Evolutionary conservation across 768 basidiomycete genomes (phyloP).

Genomic region (Xerocomus brunneocitrinus): DNA sequence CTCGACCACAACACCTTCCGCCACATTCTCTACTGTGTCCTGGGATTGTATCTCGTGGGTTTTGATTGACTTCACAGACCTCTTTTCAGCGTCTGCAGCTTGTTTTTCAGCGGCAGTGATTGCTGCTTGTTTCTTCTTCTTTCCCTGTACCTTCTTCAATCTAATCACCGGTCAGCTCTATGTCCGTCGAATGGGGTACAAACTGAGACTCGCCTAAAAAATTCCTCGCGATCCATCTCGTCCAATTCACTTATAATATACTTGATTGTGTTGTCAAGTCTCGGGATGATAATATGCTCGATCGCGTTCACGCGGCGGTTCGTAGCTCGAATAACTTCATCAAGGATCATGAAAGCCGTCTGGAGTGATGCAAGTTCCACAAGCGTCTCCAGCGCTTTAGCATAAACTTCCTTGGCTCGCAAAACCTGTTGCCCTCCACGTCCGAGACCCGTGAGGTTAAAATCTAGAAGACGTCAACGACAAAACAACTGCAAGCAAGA

Average conservation of each 20-base stretch:
- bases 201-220: conserved; percentile 62
- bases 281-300: conserved; percentile 94
- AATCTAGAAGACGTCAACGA: conserved; percentile 52
- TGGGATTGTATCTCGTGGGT: conserved; percentile 3
- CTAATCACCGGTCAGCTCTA: conserved; percentile 37
- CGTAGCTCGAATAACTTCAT: conserved; percentile 98
- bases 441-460: conserved; percentile 94
- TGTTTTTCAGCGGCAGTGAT: conserved; percentile 28
- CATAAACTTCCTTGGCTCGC: conserved; percentile 94
- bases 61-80: conserved; percentile 3
- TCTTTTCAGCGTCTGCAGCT: conserved; percentile 7
- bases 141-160: conserved; percentile 94
- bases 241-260: conserved; percentile 97
- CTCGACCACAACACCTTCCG: conserved; percentile 5
- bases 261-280: conserved; percentile 94
- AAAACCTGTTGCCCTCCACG: conserved; percentile 95
- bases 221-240: conserved; percentile 97
- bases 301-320: conserved; percentile 99
- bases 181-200: background rate
- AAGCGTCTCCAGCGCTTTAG: conserved; percentile 94
- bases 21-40: background rate
- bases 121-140: conserved; percentile 86
- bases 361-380: conserved; percentile 96
- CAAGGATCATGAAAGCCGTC: conserved; percentile 97
- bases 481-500: background rate